A percentile compares a stretch with the other conserved stretches of the same genome.
Conservation (phyloP, 306 rosid species). For the Citrullus amarus region DNA sequence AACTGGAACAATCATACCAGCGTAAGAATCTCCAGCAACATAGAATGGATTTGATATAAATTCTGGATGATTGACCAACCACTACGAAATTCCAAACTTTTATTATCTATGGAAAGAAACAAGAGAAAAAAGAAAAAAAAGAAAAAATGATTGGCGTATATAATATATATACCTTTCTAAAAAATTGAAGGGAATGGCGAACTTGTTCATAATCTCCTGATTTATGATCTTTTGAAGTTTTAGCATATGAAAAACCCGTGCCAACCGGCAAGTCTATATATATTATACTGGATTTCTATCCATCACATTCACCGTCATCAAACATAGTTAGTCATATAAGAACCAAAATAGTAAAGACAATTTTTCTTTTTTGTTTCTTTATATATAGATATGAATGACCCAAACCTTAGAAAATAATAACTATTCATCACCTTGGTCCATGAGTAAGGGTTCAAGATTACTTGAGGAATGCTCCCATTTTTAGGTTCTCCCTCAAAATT, state of each 20-base stretch:
- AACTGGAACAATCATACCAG: conserved; percentile 22
- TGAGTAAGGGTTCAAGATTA: conserved; percentile 31
- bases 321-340: no score
- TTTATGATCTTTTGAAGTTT: conserved; percentile 9
- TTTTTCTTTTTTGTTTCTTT: no score
- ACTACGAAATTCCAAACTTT: conserved; percentile 15
- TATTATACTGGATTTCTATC: conserved; percentile 39
- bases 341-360: no score
- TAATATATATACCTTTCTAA: conserved; percentile 23
- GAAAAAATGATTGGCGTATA: neutral
- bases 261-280: conserved; percentile 52
- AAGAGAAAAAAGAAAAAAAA: no score
- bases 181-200: conserved; percentile 34
- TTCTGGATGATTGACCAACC: conserved; percentile 37
- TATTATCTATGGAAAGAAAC: no score
- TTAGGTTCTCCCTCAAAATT: conserved; percentile 23
- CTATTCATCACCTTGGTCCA: conserved; percentile 53
- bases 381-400: no score
- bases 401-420: no score
- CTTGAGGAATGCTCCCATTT: conserved; percentile 38
- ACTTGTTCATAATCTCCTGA: conserved; percentile 27
- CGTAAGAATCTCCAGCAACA: conserved; percentile 42
- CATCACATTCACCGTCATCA: neutral
- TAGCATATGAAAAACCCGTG: conserved; percentile 61
- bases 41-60: conserved; percentile 35